phyloP scores from a whole-genome alignment of 768 basidiomycete genomes.

The Amanita phalloides region DNA sequence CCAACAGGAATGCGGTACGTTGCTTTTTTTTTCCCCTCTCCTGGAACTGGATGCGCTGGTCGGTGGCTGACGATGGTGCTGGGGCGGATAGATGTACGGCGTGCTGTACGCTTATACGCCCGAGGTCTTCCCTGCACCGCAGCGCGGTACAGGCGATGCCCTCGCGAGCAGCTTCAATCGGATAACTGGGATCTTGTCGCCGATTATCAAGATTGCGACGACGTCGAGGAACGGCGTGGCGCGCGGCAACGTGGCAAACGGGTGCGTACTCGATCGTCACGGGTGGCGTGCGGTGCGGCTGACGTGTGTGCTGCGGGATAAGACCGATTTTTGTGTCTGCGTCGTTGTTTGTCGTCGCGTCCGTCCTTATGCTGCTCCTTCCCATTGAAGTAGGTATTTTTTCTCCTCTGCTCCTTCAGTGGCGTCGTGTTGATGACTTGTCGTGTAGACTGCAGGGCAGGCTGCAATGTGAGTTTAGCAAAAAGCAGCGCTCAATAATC shows the following conservation, averaged over 20 bases:
- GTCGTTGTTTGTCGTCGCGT: slow-evolving; percentile 30
- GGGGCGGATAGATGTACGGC: slow-evolving; percentile 30
- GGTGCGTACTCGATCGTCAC: slow-evolving; percentile 13
- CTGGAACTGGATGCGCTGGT: neutral
- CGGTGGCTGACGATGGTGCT: neutral
- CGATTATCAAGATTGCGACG: slow-evolving; percentile 38
- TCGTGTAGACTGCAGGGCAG: neutral
- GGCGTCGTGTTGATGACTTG: neutral
- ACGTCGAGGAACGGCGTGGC: slow-evolving; percentile 19
- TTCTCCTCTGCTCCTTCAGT: no score
- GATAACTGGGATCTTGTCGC: slow-evolving; percentile 35
- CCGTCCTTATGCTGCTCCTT: slow-evolving; percentile 27
- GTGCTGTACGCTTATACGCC: slow-evolving; percentile 49
- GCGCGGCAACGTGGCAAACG: slow-evolving; percentile 20
- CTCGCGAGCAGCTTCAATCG: slow-evolving; percentile 38
- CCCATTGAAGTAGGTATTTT: slow-evolving; percentile 30
- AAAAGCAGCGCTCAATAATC: neutral
- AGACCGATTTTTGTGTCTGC: slow-evolving; percentile 40
- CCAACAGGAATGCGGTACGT: slow-evolving; percentile 25
- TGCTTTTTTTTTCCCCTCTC: neutral
- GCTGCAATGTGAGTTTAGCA: neutral
- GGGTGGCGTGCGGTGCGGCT: neutral
- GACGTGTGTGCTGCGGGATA: neutral
- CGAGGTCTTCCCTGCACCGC: slow-evolving; percentile 45
- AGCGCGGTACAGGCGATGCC: slow-evolving; percentile 46